These are phyloP conservation scores for Aegilops umbellulata DNA, from an alignment of 176 grass and related monocot genomes.

Conservation along the genomic window DNA sequence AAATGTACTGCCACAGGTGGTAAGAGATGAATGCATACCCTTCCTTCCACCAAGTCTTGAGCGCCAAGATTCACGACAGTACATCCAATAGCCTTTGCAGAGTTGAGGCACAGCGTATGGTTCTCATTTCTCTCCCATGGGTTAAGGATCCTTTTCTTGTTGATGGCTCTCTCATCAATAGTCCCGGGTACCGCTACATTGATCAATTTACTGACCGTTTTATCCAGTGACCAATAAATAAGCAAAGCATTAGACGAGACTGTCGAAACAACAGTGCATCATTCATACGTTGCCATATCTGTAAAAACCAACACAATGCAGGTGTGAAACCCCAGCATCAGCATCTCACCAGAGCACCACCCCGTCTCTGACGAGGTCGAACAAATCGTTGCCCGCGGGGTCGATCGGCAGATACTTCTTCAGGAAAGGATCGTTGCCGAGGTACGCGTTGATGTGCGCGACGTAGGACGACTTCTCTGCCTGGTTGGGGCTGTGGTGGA, in stretches of 20 bases:
- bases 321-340: neutral
- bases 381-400: neutral
- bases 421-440: constrained; percentile 71
- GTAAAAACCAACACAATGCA: neutral
- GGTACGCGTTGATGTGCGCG: constrained; percentile 89
- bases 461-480: constrained; percentile 93
- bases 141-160: constrained; percentile 92
- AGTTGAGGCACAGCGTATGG: constrained; percentile 96
- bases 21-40: constrained; percentile 47
- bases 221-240: neutral
- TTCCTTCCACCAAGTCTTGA: constrained; percentile 95
- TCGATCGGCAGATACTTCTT: constrained; percentile 28
- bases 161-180: constrained; percentile 98
- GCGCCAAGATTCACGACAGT: constrained; percentile 98
- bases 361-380: neutral
- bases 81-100: constrained; percentile 96
- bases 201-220: constrained; percentile 78
- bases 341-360: constrained; percentile 4
- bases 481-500: constrained; percentile 91
- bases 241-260: neutral
- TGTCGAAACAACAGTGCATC: neutral
- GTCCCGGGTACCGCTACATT: constrained; percentile 90
- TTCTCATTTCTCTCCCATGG: constrained; percentile 99
- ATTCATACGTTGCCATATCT: neutral
- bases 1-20: neutral